Conservation (phyloP, 1,139 yeast species). For the Suhomyces bribrorum region DNA sequence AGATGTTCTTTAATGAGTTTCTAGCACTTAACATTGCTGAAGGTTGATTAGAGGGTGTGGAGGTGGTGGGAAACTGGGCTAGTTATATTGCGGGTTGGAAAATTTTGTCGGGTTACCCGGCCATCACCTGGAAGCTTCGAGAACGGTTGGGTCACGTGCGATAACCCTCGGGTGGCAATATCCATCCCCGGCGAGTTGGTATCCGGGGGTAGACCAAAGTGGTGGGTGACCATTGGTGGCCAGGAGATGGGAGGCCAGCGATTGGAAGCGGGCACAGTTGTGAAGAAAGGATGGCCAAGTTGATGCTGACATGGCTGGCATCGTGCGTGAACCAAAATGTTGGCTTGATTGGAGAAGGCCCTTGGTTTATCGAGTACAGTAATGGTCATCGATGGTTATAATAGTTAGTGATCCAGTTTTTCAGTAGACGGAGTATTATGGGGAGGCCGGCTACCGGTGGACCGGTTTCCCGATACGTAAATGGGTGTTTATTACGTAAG, state of each 20-base stretch:
- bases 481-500: background rate
- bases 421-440: too few relatives aligned
- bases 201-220: too few relatives aligned
- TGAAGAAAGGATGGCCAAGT: too few relatives aligned
- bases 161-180: background rate
- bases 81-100: constrained; percentile 16
- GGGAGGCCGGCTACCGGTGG: too few relatives aligned
- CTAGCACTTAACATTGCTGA: constrained; percentile 47
- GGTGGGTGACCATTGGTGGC: too few relatives aligned
- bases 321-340: too few relatives aligned
- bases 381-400: too few relatives aligned
- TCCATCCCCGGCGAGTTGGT: background rate
- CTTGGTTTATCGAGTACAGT: too few relatives aligned
- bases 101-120: constrained; percentile 20
- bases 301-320: too few relatives aligned
- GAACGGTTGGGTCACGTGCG: constrained; percentile 9
- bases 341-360: too few relatives aligned
- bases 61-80: constrained; percentile 1
- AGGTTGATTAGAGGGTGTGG: background rate
- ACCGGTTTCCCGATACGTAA: background rate
- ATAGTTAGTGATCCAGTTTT: too few relatives aligned
- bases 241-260: background rate
- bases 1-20: constrained; percentile 42
- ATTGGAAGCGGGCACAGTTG: too few relatives aligned
- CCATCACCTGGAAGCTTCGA: constrained; percentile 9